Base-by-base conservation (phyloP, 2,329 filamentous ascomycete genomes). In the Teratosphaeria epicoccoides region DNA sequence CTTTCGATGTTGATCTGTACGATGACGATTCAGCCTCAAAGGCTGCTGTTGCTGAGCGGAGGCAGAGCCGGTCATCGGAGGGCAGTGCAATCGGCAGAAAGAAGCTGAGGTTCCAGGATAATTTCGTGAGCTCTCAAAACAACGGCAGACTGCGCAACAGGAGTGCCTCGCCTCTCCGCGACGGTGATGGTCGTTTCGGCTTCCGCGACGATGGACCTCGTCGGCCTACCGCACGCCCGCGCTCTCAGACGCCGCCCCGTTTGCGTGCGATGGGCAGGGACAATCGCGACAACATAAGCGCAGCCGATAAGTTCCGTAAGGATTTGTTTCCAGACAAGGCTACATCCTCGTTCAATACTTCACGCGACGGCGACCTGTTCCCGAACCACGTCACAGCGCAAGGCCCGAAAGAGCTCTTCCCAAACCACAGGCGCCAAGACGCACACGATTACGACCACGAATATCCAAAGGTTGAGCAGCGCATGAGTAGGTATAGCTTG, bases 1-100 rank as follows among this genome's bases (percentile, higher is more conserved):
- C 73, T 0, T 91, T 88, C 60, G 82, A 86, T 61, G 85, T 83
- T 29, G 86, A 80, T 62, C 85, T 95, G 74, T 95, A 94, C 68
- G 88, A 93, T 58, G 88, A 95, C 61, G 79, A 80, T 54, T 70
- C 63, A 26, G 51, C 51, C 14, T 47, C 58, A 3, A 46, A 44
- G n/a, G 49, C 50, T 6, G 46, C 45, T 11, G 44, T 44, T n/a
- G 24, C 47, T n/a, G 47, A 53, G 43, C 33, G 44, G 23, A 29
- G 37, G 33, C 48, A 57, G 25, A 46, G 48, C 44, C 20, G 40
- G n/a, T 20, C 28, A 22, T 25, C 48, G 10, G 26, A 48, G n/a
- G 37, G 51, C 45, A 47, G 26, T 49, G 57, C 50, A 20, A 45
- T 54, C 33, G 51, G 49, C 49, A 49, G 53, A 49, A 57, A 53